These are phyloP conservation scores for Alternaria ventricosa DNA, from an alignment of 2,329 filamentous ascomycete genomes.

Conservation along the genomic window DNA sequence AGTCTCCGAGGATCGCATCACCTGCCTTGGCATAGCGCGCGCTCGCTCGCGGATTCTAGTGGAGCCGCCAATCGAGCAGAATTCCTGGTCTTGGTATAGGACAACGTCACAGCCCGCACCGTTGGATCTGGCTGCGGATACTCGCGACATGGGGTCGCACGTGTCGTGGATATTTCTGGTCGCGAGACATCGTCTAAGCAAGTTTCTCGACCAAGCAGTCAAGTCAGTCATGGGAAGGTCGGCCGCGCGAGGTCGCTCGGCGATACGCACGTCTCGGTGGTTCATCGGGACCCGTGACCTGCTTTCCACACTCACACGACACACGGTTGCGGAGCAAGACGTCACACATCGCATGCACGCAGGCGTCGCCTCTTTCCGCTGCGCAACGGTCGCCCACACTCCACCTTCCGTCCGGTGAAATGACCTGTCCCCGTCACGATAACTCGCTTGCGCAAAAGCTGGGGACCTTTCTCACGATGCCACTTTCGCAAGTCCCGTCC, in stretches of 20 bases:
- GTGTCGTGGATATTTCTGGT: not conserved
- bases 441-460: not conserved
- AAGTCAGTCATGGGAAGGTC: not conserved
- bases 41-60: constrained; percentile 2
- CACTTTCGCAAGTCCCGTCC: not conserved
- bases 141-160: not conserved
- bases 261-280: not conserved
- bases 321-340: not conserved
- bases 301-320: not conserved
- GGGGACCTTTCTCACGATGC: not conserved
- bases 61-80: constrained; percentile 9
- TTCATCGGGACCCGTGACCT: constrained; percentile 1
- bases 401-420: constrained; percentile 8
- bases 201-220: not conserved
- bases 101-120: constrained; percentile 1
- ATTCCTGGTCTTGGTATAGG: constrained; percentile 12
- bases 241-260: not conserved
- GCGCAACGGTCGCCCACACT: not conserved
- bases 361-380: not conserved
- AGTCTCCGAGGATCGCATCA: constrained; percentile 26
- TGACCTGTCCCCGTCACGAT: not conserved
- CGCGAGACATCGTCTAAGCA: not conserved
- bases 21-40: constrained; percentile 14
- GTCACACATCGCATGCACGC: not conserved
- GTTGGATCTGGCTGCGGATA: constrained; percentile 2